phyloP scores from a whole-genome alignment of 345 rosid species.

The Brassica nigra region DNA sequence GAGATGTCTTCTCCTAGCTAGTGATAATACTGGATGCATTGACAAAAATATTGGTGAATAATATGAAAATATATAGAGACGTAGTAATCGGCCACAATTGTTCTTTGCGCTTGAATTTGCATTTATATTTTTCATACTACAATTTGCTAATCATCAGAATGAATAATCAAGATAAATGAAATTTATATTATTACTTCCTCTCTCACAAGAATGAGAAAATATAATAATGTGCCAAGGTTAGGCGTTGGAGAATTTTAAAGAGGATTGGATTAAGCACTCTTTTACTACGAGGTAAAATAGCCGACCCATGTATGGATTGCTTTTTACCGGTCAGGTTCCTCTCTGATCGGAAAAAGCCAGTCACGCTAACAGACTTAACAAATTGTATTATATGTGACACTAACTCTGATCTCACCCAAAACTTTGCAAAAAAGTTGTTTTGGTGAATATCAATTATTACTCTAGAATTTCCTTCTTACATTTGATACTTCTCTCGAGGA shows the following conservation, averaged over 20 bases:
- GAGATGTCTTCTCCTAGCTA: constrained; percentile 23
- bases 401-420: neutral
- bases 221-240: neutral
- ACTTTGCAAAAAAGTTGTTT: neutral
- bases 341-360: neutral
- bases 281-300: neutral
- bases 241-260: neutral
- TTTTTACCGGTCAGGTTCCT: neutral
- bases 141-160: neutral
- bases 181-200: neutral
- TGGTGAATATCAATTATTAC: neutral
- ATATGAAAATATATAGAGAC: neutral
- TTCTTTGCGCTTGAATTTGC: neutral
- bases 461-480: neutral
- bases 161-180: neutral
- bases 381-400: neutral
- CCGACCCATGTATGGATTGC: neutral
- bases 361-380: neutral
- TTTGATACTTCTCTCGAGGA: neutral
- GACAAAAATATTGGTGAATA: neutral
- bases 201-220: neutral
- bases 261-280: neutral
- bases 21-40: neutral
- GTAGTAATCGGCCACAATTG: neutral
- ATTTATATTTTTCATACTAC: neutral